Conservation (phyloP, 352 stramenopile species). For the Phytophthora podocarpi region DNA sequence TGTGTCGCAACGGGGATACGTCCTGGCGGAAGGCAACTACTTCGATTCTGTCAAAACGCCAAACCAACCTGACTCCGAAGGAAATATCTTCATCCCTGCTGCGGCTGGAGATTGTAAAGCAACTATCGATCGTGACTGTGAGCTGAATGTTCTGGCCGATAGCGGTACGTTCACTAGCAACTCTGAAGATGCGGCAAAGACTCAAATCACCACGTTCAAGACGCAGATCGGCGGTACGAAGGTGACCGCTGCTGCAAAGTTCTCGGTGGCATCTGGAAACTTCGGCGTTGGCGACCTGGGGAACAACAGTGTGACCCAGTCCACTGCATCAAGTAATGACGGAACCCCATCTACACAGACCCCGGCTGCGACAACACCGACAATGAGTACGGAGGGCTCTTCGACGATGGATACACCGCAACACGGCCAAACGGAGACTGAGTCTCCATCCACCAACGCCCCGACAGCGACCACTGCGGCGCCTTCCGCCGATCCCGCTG, state of each 20-base stretch:
- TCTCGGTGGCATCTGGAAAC: constrained; percentile 9
- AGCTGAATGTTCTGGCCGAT: constrained; percentile 19
- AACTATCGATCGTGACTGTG: constrained; percentile 19
- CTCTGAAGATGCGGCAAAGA: neutral
- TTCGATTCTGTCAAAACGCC: constrained; percentile 17
- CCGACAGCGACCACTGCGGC: neutral
- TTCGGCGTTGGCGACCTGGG: constrained; percentile 18
- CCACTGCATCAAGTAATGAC: too few species aligned
- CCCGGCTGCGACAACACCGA: too few species aligned
- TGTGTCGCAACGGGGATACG: constrained; percentile 16
- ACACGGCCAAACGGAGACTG: neutral
- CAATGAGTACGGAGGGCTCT: too few species aligned
- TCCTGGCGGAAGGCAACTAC: constrained; percentile 35
- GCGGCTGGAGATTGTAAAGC: constrained; percentile 18
- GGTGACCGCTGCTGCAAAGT: neutral
- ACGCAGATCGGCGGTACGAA: constrained; percentile 8
- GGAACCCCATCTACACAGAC: too few species aligned
- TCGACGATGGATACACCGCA: neutral
- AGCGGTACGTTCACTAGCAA: constrained; percentile 10
- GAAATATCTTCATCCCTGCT: constrained; percentile 23
- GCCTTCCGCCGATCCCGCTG: neutral
- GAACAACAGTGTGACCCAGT: too few species aligned
- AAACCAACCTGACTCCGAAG: constrained; percentile 16
- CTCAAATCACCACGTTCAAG: constrained; percentile 3
- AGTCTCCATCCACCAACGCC: neutral